phyloP scores from a whole-genome alignment of 139 green algal genomes.

The Haematococcus lacustris region DNA sequence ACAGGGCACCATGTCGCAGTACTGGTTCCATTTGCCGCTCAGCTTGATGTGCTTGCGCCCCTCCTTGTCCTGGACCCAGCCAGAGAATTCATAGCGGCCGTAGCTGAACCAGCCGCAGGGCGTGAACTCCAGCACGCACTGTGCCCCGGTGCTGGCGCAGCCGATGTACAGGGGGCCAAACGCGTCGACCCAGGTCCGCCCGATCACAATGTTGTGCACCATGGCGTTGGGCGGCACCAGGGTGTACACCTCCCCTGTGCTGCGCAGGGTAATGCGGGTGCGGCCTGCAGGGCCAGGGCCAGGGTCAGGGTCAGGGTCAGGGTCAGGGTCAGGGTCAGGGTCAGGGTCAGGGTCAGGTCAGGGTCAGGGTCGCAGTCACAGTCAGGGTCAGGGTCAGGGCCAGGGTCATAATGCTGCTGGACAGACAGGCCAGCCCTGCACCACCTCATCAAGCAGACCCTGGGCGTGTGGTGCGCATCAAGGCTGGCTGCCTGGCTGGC shows the following conservation, averaged over 20 bases:
- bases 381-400: neutral
- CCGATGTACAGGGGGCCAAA: slow-evolving; percentile 73
- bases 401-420: neutral
- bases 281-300: slow-evolving; percentile 46
- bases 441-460: neutral
- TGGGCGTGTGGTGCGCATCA: neutral
- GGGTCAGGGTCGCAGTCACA: neutral
- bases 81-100: slow-evolving; percentile 67
- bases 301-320: neutral
- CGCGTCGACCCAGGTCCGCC: slow-evolving; percentile 88
- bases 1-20: slow-evolving; percentile 62
- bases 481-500: too few relatives aligned
- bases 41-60: slow-evolving; percentile 39
- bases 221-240: slow-evolving; percentile 79
- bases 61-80: slow-evolving; percentile 29
- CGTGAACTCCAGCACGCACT: slow-evolving; percentile 72
- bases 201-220: slow-evolving; percentile 92
- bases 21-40: slow-evolving; percentile 77
- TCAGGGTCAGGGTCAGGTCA: neutral
- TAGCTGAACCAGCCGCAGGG: slow-evolving; percentile 90
- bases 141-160: slow-evolving; percentile 70
- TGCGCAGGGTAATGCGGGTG: slow-evolving; percentile 76
- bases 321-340: neutral
- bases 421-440: neutral
- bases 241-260: slow-evolving; percentile 70